Percentiles rank a stretch among this genome's conserved stretches.
These are phyloP conservation scores for Heliosperma pusillum DNA, from an alignment of 148 eudicot genomes.

Conservation along the genomic window DNA sequence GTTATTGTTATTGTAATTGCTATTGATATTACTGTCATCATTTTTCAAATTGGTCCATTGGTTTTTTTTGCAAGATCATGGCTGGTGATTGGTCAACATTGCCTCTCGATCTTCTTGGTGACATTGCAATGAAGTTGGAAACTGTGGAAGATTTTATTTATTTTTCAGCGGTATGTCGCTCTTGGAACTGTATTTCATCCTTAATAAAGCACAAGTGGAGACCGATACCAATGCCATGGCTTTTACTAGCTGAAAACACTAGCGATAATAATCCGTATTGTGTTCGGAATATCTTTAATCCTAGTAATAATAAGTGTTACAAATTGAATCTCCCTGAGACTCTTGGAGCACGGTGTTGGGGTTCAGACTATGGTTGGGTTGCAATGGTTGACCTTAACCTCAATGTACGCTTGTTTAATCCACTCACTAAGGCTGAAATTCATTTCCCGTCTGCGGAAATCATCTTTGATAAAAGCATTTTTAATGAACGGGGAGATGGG, in stretches of 20 bases:
- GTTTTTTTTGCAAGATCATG: too few relatives aligned
- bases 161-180: neutral
- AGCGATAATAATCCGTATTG: neutral
- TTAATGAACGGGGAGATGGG: too few relatives aligned
- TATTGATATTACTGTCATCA: too few relatives aligned
- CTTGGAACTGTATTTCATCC: neutral
- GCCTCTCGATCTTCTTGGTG: too few relatives aligned
- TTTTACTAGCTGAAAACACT: neutral
- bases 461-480: too few relatives aligned
- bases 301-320: neutral
- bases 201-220: neutral
- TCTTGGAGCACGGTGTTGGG: neutral
- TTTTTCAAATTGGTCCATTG: too few relatives aligned
- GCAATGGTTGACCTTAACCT: neutral
- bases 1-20: too few relatives aligned
- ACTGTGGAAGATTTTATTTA: neutral
- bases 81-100: too few relatives aligned
- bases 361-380: neutral
- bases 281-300: neutral
- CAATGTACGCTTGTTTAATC: neutral
- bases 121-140: neutral
- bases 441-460: neutral
- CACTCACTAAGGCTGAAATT: neutral
- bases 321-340: neutral
- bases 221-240: neutral